A percentile compares a stretch with the other conserved stretches of the same genome.
Conservation (phyloP, 2,329 filamentous ascomycete genomes). For the Pseudocercospora fuligena region DNA sequence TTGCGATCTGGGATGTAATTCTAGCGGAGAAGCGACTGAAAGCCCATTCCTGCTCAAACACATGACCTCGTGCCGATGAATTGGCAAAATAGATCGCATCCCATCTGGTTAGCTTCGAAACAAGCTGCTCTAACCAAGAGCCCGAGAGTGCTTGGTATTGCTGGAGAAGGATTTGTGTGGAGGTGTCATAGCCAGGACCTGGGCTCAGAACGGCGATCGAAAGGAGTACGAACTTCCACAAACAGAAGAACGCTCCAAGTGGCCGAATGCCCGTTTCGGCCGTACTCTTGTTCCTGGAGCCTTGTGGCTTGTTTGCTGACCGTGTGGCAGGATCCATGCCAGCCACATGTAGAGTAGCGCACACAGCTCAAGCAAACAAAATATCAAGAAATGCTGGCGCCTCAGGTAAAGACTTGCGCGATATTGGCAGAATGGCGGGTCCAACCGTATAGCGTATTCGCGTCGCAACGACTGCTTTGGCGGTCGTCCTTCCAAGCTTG, state of each 20-base stretch:
- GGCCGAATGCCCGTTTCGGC: constrained; percentile 19
- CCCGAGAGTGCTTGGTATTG: constrained; percentile 17
- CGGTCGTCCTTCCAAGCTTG: neutral
- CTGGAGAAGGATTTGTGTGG: constrained; percentile 60
- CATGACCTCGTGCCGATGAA: constrained; percentile 65
- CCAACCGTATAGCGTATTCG: neutral
- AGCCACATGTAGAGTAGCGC: constrained; percentile 1
- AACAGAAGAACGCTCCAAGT: constrained; percentile 51
- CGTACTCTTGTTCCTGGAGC: constrained; percentile 1
- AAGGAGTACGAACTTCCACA: constrained; percentile 73
- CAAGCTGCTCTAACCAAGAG: constrained; percentile 45
- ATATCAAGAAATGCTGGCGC: neutral
- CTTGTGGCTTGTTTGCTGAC: neutral
- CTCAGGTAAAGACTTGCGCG: neutral
- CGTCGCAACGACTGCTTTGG: neutral
- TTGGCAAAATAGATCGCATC: constrained; percentile 79
- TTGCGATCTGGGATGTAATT: constrained; percentile 48
- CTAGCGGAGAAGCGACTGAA: constrained; percentile 67
- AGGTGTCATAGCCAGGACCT: constrained; percentile 77
- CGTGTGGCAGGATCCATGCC: constrained; percentile 5
- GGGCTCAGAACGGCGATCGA: constrained; percentile 62
- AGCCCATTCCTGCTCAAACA: constrained; percentile 81
- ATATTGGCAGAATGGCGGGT: too few relatives aligned
- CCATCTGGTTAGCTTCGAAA: constrained; percentile 72
- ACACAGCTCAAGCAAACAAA: neutral